Evolutionary conservation across 352 stramenopile species (phyloP).

Genomic region (Phytophthora hybrid): DNA sequence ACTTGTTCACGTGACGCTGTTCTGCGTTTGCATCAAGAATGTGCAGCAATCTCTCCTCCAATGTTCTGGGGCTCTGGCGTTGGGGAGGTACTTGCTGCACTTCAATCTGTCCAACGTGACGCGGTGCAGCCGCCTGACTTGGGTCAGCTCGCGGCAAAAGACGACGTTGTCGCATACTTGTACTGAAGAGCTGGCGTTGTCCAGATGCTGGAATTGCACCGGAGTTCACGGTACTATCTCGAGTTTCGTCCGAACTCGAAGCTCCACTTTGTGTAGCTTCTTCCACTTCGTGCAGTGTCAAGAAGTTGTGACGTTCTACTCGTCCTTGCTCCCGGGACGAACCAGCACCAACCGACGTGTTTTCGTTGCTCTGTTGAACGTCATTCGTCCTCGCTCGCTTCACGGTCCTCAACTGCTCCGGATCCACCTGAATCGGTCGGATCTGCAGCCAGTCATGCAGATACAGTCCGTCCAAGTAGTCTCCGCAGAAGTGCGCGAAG

Average conservation of each 20-base stretch:
- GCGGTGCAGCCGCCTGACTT: not conserved
- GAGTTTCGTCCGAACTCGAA: not conserved
- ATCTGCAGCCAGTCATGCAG: conserved; percentile 24
- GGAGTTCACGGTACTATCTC: not conserved
- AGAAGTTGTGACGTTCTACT: conserved; percentile 11
- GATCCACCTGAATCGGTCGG: conserved; percentile 11
- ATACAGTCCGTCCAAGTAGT: conserved; percentile 23
- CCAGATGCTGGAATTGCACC: not conserved
- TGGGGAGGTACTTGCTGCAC: conserved; percentile 2
- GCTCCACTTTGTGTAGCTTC: not conserved
- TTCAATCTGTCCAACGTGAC: not conserved
- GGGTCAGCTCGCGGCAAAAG: conserved; percentile 6
- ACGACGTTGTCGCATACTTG: not conserved
- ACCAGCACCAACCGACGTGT: not conserved
- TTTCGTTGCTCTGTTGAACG: not conserved
- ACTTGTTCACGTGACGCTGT: conserved; percentile 8
- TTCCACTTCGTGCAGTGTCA: conserved; percentile 6
- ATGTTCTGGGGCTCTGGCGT: not conserved
- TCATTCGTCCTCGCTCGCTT: conserved; percentile 14
- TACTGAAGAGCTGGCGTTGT: not conserved
- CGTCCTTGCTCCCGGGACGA: not conserved
- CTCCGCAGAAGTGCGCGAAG: conserved; percentile 22
- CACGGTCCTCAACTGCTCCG: conserved; percentile 1
- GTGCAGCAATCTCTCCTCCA: conserved; percentile 8
- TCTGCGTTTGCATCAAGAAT: not conserved